phyloP scores from a whole-genome alignment of 2,329 filamentous ascomycete species.

The Cryphonectria carpinicola region DNA sequence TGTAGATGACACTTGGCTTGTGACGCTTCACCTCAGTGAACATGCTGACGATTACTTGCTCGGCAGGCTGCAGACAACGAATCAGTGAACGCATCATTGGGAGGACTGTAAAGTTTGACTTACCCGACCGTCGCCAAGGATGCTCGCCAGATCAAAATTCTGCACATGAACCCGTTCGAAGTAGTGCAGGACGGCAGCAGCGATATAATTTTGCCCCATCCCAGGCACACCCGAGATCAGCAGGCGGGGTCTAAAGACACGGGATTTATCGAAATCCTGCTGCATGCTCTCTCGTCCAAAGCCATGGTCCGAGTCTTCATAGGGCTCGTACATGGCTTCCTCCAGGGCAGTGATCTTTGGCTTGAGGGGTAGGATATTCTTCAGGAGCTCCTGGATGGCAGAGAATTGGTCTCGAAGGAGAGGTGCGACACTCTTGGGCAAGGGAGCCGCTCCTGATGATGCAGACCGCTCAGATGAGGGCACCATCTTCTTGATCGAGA shows the following conservation, averaged over 20 bases:
- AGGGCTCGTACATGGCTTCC: conserved; percentile 89
- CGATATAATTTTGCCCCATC: conserved; percentile 93
- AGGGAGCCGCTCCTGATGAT: conserved; percentile 78
- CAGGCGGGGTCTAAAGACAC: conserved; percentile 86
- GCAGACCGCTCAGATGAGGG: conserved; percentile 92
- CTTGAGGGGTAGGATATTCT: conserved; percentile 78
- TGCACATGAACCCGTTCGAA: conserved; percentile 95
- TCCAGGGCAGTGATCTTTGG: conserved; percentile 89
- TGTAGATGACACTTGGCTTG: conserved; percentile 94
- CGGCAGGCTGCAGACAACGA: conserved; percentile 59
- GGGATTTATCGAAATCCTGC: conserved; percentile 82
- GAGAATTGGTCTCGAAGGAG: conserved; percentile 74
- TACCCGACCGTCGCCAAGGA: conserved; percentile 82
- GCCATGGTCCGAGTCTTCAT: conserved; percentile 78
- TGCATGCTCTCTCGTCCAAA: conserved; percentile 80
- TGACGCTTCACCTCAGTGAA: conserved; percentile 93
- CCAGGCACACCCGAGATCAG: conserved; percentile 81
- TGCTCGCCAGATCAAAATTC: conserved; percentile 86
- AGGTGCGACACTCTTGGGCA: conserved; percentile 81
- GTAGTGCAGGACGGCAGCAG: conserved; percentile 82
- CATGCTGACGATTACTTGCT: conserved; percentile 86
- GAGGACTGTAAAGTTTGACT: conserved; percentile 34
- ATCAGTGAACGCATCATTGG: conserved; percentile 33
- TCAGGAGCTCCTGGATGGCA: conserved; percentile 69
- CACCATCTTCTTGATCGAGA: conserved; percentile 94